A percentile compares a stretch with the other conserved stretches of the same genome.
phyloP scores from a whole-genome alignment of 2,329 filamentous ascomycete species.

The Paecilomyces niveus region DNA sequence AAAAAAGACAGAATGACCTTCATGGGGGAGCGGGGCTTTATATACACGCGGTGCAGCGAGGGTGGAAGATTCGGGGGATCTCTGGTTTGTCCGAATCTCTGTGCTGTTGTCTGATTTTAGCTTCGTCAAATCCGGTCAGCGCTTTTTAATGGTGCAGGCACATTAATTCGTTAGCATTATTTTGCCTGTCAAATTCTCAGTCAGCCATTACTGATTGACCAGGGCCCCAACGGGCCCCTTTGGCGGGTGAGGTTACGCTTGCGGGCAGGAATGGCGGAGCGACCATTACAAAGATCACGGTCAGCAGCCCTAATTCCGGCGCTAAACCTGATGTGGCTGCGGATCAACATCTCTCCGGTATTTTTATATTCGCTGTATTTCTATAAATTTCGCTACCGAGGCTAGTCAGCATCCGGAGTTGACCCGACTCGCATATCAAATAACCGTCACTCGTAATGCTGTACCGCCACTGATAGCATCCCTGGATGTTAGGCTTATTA shows the following conservation, averaged over 20 bases:
- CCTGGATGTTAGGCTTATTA: neutral
- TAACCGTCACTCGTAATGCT: neutral
- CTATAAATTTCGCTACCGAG: neutral
- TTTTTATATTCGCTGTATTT: neutral
- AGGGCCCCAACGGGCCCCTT: neutral
- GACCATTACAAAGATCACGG: constrained; percentile 17
- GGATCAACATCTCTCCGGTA: neutral
- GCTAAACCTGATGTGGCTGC: neutral
- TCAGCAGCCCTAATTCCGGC: constrained; percentile 14
- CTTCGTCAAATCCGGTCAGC: neutral
- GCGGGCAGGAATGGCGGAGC: neutral
- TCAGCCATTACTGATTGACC: constrained; percentile 10
- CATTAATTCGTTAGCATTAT: neutral
- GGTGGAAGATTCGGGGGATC: constrained; percentile 14
- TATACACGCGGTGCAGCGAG: constrained; percentile 20
- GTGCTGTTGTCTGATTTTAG: neutral
- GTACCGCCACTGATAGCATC: neutral
- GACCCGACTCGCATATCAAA: neutral
- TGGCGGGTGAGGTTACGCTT: neutral
- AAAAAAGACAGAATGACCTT: constrained; percentile 28
- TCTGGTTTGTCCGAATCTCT: neutral
- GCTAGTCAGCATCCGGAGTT: neutral
- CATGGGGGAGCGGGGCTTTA: constrained; percentile 23
- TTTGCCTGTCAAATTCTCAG: constrained; percentile 18
- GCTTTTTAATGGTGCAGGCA: neutral